phyloP scores from a whole-genome alignment of 1,284 basidiomycete genomes.

The Thecaphora frezii region DNA sequence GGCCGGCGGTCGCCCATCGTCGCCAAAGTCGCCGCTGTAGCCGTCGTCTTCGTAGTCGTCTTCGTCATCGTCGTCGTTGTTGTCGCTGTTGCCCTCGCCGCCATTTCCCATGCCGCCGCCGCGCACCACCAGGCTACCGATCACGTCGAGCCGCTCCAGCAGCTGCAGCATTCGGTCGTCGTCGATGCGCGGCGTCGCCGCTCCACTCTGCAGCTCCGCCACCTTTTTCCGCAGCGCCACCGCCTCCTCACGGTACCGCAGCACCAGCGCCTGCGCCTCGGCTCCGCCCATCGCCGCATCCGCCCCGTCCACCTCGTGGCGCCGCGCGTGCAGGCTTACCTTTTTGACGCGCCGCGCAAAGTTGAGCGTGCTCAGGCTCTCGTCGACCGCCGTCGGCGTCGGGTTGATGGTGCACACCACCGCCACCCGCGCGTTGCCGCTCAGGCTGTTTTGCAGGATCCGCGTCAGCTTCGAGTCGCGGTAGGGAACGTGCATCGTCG shows the following conservation, averaged over 20 bases:
- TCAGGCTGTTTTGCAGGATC: constrained; percentile 89
- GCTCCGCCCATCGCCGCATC: constrained; percentile 16
- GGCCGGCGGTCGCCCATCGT: not conserved
- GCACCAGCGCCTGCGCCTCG: constrained; percentile 48
- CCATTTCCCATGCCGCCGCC: constrained; percentile 37
- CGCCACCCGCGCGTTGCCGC: constrained; percentile 90
- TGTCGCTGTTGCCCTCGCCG: constrained; percentile 4
- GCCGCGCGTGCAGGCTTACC: constrained; percentile 76
- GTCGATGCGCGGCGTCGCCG: constrained; percentile 6
- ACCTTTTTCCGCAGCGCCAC: constrained; percentile 45
- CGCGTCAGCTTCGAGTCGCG: constrained; percentile 91
- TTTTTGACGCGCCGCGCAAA: constrained; percentile 88
- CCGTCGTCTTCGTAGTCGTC: constrained; percentile 1
- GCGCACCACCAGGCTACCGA: constrained; percentile 45
- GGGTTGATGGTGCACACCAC: constrained; percentile 84
- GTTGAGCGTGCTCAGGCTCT: constrained; percentile 78
- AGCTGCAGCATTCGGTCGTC: constrained; percentile 33
- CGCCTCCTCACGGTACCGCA: constrained; percentile 49
- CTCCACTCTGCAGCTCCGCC: constrained; percentile 20
- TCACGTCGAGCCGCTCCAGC: constrained; percentile 44
- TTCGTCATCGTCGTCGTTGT: constrained; percentile 3
- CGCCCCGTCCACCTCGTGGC: constrained; percentile 73
- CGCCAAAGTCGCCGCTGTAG: not conserved
- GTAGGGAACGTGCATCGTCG: constrained; percentile 75
- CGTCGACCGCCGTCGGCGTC: constrained; percentile 65